Conservation (phyloP, 768 basidiomycete species). For the Russula sp. region DNA sequence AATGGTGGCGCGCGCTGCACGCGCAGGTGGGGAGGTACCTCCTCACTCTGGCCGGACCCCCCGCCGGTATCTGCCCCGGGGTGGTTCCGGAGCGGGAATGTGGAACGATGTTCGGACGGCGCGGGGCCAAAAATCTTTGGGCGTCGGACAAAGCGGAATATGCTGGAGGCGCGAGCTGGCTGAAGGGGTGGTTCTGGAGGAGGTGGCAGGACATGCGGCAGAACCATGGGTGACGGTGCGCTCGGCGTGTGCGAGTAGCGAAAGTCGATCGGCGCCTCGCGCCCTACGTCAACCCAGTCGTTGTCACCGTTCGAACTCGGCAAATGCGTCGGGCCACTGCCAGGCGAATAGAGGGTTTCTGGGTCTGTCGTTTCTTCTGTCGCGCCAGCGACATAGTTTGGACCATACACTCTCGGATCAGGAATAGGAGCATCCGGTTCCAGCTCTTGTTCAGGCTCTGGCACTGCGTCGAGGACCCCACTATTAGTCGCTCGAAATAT, state of each 20-base stretch:
- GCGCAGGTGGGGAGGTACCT: slow-evolving; percentile 58
- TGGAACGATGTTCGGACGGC: slow-evolving; percentile 44
- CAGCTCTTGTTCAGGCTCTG: slow-evolving; percentile 11
- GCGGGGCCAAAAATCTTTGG: slow-evolving; percentile 26
- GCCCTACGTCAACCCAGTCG: slow-evolving; percentile 58
- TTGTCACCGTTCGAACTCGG: slow-evolving; percentile 28
- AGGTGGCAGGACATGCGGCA: slow-evolving; percentile 8
- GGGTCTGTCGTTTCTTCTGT: slow-evolving; percentile 15
- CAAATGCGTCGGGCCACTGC: slow-evolving; percentile 25
- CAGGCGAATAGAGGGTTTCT: slow-evolving; percentile 26
- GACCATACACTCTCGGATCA: slow-evolving; percentile 49
- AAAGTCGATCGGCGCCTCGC: slow-evolving; percentile 38
- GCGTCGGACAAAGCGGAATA: slow-evolving; percentile 18
- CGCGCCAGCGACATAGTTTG: slow-evolving; percentile 38
- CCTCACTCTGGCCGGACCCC: slow-evolving; percentile 36
- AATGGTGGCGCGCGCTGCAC: slow-evolving; percentile 64
- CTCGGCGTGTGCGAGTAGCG: slow-evolving; percentile 26
- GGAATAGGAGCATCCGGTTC: slow-evolving; percentile 38
- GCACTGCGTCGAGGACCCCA: slow-evolving; percentile 40
- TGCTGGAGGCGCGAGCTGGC: slow-evolving; percentile 16
- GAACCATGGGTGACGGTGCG: not conserved
- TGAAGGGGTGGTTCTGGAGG: slow-evolving; percentile 24
- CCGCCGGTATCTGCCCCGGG: slow-evolving; percentile 28
- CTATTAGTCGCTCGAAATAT: slow-evolving; percentile 46
- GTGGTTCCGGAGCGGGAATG: slow-evolving; percentile 52